Base-by-base conservation (phyloP, 2,329 filamentous ascomycete species). In the Thielaviopsis euricoi region DNA sequence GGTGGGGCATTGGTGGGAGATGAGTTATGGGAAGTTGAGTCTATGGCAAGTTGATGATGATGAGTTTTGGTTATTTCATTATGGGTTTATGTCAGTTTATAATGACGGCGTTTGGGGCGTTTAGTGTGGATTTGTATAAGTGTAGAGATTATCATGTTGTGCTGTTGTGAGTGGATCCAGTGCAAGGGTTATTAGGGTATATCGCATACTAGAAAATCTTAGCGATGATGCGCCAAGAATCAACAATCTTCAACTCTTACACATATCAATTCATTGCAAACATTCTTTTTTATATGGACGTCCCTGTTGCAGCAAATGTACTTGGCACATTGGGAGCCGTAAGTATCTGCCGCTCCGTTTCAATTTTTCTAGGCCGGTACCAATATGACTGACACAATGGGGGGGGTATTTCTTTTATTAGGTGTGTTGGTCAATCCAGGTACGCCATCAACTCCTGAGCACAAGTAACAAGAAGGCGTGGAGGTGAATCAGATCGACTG, bases 361-460 rank as follows among this genome's bases (percentile, higher is more conserved):
- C n/a, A n/a, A n/a, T n/a, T n/a, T 10, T 25, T 37, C 12, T n/a
- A 50, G 37, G 13, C 2, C 17, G n/a, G n/a, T 23, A 50, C 15
- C 21, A 26, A 17, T 29, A 37, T 23, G 26, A 23, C 37, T 54
- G 22, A 52, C 19, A 17, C 33, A 15, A 25, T 53, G 19, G n/a
- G n/a, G n/a, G n/a, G n/a, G n/a, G 23, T 7, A 23, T 19, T 5
- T 17, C 37, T 40, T 13, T 7, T 55, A 33, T 61, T 65, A 71
- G 67, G 65, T 80, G 15, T 85, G 81, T 66, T 86, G 82, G 83
- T 85, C 80, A 19, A 70, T 85, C 29, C 80, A 83, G 67, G 79
- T 80, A 67, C 13, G 43, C 19, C 17, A 43, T 5, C 19, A 19
- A 40, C 10, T 6, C 10, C 67, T 58, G 37, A 19, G 29, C 22